These are phyloP conservation scores for Setaria italica DNA, from an alignment of 202 grass and related monocot species.

Conservation along the genomic window DNA sequence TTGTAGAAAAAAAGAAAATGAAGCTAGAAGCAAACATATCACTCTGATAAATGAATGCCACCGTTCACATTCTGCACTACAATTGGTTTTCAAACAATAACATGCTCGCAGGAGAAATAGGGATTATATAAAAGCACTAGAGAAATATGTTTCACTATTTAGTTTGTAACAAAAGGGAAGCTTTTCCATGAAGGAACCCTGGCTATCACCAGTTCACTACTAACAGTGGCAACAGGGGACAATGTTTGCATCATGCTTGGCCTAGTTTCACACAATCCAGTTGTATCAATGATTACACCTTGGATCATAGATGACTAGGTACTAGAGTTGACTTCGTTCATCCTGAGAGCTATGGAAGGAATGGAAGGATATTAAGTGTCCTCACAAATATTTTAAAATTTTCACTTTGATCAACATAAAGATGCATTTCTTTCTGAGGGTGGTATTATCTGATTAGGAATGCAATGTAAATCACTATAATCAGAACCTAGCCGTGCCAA, in stretches of 20 bases:
- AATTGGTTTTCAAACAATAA: slow-evolving; percentile 11
- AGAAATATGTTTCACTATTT: neutral
- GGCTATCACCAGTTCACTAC: neutral
- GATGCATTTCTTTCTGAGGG: neutral
- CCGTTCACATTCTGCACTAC: neutral
- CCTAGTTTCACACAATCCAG: neutral
- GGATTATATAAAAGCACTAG: neutral
- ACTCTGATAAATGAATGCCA: slow-evolving; percentile 7
- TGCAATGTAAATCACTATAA: neutral
- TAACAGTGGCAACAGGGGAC: neutral
- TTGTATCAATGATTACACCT: neutral
- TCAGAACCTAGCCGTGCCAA: neutral
- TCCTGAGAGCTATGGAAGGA: slow-evolving; percentile 4
- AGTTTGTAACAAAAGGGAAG: slow-evolving; percentile 26
- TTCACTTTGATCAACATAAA: neutral
- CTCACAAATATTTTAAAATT: neutral
- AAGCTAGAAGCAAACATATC: neutral
- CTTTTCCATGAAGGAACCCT: neutral
- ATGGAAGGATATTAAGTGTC: neutral
- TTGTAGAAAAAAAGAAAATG: neutral
- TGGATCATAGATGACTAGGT: neutral
- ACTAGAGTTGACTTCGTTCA: neutral
- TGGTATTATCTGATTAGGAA: neutral
- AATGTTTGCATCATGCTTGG: neutral
- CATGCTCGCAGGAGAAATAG: neutral